Percentiles rank a stretch among this genome's conserved stretches.
phyloP scores from a whole-genome alignment of 179 eudicot genomes.

The Silene coronaria region DNA sequence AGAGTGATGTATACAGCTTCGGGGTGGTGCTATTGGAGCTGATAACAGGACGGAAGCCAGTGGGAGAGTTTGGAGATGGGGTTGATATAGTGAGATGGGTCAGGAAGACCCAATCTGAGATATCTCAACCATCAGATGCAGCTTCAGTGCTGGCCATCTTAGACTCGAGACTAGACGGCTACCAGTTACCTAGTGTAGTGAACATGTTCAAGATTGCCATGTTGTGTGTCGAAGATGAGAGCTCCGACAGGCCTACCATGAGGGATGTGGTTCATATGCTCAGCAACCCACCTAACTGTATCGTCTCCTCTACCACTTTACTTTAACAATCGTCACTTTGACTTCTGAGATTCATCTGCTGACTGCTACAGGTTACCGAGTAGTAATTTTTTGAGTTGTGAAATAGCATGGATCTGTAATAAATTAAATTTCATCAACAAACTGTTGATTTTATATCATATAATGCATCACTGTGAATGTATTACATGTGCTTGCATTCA shows the following conservation, averaged over 20 bases:
- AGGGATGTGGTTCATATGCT: conserved; percentile 85
- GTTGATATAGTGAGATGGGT: conserved; percentile 93
- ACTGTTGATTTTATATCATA: not conserved
- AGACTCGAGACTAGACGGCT: conserved; percentile 58
- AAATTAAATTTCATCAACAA: not conserved
- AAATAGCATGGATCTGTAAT: conserved; percentile 6
- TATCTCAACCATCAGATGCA: conserved; percentile 57
- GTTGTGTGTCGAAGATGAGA: conserved; percentile 77
- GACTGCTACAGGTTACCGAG: not conserved
- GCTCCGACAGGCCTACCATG: conserved; percentile 68
- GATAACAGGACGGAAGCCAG: conserved; percentile 65
- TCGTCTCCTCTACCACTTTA: conserved; percentile 21
- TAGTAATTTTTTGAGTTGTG: not conserved
- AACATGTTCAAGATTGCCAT: conserved; percentile 79
- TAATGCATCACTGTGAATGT: not conserved
- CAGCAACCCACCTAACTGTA: conserved; percentile 44
- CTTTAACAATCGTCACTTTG: conserved; percentile 5
- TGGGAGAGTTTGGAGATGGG: conserved; percentile 86
- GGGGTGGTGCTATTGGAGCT: conserved; percentile 82
- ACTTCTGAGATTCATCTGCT: not conserved
- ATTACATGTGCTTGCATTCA: not conserved
- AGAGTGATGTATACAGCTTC: conserved; percentile 87
- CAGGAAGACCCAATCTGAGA: conserved; percentile 49
- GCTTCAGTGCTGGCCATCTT: conserved; percentile 66
- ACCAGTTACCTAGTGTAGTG: conserved; percentile 45